phyloP scores from a whole-genome alignment of 352 stramenopile genomes.

The Globisporangium irregulare region DNA sequence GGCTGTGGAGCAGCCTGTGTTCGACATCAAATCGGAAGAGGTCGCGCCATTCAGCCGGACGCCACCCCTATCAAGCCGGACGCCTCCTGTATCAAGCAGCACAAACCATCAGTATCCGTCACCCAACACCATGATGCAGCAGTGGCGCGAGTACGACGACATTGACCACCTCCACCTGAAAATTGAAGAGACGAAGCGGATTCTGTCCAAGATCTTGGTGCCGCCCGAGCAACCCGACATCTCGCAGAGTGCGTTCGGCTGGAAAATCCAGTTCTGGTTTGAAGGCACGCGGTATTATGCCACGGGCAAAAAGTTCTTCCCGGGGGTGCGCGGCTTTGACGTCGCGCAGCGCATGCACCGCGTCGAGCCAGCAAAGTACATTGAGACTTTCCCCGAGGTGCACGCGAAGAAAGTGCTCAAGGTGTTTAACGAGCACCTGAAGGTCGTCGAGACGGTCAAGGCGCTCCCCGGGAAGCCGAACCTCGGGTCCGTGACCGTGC shows the following conservation, averaged over 20 bases:
- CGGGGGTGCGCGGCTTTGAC: constrained; percentile 42
- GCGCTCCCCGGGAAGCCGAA: constrained; percentile 44
- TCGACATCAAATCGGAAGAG: constrained; percentile 34
- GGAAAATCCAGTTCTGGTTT: constrained; percentile 64
- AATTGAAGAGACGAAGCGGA: constrained; percentile 36
- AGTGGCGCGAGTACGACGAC: constrained; percentile 31
- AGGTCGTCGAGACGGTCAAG: constrained; percentile 56
- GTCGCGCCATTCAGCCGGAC: constrained; percentile 11
- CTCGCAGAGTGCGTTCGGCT: constrained; percentile 51
- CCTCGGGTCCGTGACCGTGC: constrained; percentile 43
- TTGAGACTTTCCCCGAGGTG: constrained; percentile 59
- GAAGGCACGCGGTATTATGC: constrained; percentile 51
- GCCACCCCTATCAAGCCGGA: neutral
- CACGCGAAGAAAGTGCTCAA: constrained; percentile 50
- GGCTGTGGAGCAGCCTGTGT: constrained; percentile 20
- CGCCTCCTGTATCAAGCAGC: neutral
- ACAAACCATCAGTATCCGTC: neutral
- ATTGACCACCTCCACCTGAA: constrained; percentile 27
- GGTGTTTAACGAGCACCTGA: constrained; percentile 44
- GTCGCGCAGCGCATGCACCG: constrained; percentile 53
- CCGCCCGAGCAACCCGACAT: constrained; percentile 32
- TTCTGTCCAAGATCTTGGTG: constrained; percentile 42
- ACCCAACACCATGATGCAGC: constrained; percentile 2
- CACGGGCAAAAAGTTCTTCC: constrained; percentile 63
- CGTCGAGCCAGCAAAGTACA: constrained; percentile 49